phyloP scores from a whole-genome alignment of 208 protist species.

The Leishmania guyanensis region DNA sequence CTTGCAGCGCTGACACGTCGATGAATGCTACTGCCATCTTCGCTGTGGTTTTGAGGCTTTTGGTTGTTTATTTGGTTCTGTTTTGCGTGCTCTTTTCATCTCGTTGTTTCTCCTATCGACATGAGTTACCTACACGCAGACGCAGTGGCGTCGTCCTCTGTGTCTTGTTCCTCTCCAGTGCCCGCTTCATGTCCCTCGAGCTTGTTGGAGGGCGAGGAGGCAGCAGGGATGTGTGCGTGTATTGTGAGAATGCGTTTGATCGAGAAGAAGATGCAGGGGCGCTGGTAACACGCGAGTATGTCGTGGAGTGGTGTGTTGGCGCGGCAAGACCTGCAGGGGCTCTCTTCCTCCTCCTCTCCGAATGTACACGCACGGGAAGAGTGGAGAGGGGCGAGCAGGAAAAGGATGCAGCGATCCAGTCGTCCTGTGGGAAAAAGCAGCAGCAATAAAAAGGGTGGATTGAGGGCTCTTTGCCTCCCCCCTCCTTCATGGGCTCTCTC shows the following conservation, averaged over 20 bases:
- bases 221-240: background rate
- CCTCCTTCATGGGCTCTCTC: background rate
- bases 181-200: background rate
- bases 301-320: background rate
- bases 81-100: background rate
- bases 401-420: background rate
- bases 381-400: background rate
- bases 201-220: background rate
- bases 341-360: background rate
- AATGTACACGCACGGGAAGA: background rate
- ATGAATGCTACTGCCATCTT: conserved; percentile 6
- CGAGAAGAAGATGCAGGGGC: background rate
- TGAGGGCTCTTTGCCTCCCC: background rate
- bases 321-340: background rate
- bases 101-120: conserved; percentile 2
- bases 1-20: background rate
- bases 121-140: background rate
- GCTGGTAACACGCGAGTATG: background rate
- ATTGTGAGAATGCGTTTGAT: background rate
- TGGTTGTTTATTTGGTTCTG: background rate
- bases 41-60: background rate
- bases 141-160: background rate
- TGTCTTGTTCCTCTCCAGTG: background rate
- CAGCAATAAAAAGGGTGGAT: background rate
- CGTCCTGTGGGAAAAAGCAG: background rate